Base-by-base conservation (phyloP, 108 stramenopile species). In the Cyclotella sp. region DNA sequence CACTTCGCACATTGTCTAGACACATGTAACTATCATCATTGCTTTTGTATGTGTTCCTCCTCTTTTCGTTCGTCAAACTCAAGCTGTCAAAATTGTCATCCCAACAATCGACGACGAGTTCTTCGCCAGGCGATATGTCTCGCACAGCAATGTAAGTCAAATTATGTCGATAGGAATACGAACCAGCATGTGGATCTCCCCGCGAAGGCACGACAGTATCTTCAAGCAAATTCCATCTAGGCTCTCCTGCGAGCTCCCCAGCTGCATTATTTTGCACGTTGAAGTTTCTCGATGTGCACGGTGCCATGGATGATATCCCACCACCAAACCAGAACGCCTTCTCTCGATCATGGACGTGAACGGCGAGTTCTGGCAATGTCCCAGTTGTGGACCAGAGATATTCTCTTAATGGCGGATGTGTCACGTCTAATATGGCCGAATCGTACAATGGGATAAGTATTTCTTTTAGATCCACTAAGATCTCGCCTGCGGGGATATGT, bases 61-160 rank as follows among this genome's bases (percentile, higher is more conserved):
- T 51, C 59, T 68, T 55, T n/a, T 47, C 30, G 45, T 68, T 51
- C 7, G 54, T 18, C 58, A 59, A 16, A 13, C 68, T 67, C 12
- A 70, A 43, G 4, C 67, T 73, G 80, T 89, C 86, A 72, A 87
- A 89, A 24, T 85, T 64, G 61, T 86, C 88, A 70, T 89, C 88
- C 10, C 15, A n/a, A 46, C 88, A 89, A 51, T 85, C 72, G 0
- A 87, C 86, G 0, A 70, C 61, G 30, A 89, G 45, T 75, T 90
- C 89, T 77, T 90, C 89, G 27, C 89, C 89, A 9, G 84, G 80
- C 7, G 24, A 3, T 39, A 90, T 88, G 61, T 88, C 86, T 15
- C 89, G 84, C 14, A 46, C 58, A 0, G 87, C 89, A 19, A 80
- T 42, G 45, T 83, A 88, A 16, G 82, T 81, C 18, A 42, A 21